phyloP scores from a whole-genome alignment of 2,329 filamentous ascomycete genomes.

The Sarocladiaceae sp. region DNA sequence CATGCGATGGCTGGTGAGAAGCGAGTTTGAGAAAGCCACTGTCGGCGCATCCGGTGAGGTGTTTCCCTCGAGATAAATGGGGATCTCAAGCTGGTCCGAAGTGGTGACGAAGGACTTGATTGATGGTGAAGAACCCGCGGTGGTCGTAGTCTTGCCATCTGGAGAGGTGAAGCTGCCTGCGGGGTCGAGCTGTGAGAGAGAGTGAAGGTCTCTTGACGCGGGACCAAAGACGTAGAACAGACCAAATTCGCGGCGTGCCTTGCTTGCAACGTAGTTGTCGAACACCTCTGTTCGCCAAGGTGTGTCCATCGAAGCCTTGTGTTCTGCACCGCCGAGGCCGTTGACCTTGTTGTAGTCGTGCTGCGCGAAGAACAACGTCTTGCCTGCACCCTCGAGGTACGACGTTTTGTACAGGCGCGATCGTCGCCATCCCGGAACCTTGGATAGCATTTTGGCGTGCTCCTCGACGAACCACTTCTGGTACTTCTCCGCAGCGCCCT shows the following conservation, averaged over 20 bases:
- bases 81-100: constrained; percentile 62
- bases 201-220: constrained; percentile 62
- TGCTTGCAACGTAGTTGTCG: constrained; percentile 51
- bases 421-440: constrained; percentile 75
- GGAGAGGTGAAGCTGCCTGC: constrained; percentile 47
- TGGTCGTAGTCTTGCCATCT: constrained; percentile 52
- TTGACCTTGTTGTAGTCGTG: constrained; percentile 70
- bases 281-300: constrained; percentile 57
- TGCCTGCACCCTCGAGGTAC: constrained; percentile 50
- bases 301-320: constrained; percentile 59
- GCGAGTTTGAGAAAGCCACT: constrained; percentile 74
- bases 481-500: constrained; percentile 48
- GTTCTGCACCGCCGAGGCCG: constrained; percentile 60
- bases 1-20: constrained; percentile 73
- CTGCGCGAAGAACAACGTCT: constrained; percentile 56
- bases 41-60: constrained; percentile 62
- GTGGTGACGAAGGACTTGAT: constrained; percentile 67
- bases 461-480: constrained; percentile 71
- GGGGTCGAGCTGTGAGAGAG: constrained; percentile 46
- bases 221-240: constrained; percentile 80
- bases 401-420: constrained; percentile 68
- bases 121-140: constrained; percentile 40
- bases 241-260: constrained; percentile 58
- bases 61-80: constrained; percentile 73
- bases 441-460: constrained; percentile 66